A percentile compares a stretch with the other conserved stretches of the same genome.
Evolutionary conservation across 176 grass and related monocot species (phyloP).

Genomic region (Carex cristatella): DNA sequence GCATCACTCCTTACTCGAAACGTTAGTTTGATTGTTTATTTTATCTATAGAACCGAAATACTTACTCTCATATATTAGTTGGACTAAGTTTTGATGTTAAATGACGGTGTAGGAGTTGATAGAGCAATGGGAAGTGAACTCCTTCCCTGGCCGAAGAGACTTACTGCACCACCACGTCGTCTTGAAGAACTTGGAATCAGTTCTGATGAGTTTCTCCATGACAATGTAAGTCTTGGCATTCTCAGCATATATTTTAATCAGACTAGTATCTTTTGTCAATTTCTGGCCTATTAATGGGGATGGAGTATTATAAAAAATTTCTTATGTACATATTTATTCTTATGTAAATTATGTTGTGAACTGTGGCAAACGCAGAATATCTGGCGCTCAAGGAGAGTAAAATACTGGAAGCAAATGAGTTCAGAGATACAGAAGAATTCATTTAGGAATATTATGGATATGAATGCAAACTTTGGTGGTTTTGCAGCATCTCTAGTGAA

Average conservation of each 20-base stretch:
- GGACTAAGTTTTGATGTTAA: neutral
- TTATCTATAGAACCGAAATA: conserved; percentile 3
- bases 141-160: conserved; percentile 69
- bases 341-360: neutral
- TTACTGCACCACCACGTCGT: conserved; percentile 51
- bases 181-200: conserved; percentile 55
- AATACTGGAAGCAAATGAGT: conserved; percentile 74
- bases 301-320: neutral
- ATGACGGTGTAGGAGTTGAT: conserved; percentile 35
- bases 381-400: conserved; percentile 54
- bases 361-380: conserved; percentile 34
- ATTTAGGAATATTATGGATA: conserved; percentile 72
- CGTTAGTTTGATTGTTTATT: conserved; percentile 38
- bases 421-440: conserved; percentile 47
- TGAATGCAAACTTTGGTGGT: conserved; percentile 67
- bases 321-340: neutral
- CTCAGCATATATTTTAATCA: neutral
- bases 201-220: conserved; percentile 41
- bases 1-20: conserved; percentile 58
- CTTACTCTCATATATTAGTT: neutral
- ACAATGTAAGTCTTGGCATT: conserved; percentile 35
- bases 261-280: neutral
- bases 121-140: conserved; percentile 45
- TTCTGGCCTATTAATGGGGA: neutral
- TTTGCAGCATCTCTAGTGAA: conserved; percentile 67